A percentile compares a stretch with the other conserved stretches of the same genome.
phyloP scores from a whole-genome alignment of 176 grass and related monocot species.

The Leersia perrieri region DNA sequence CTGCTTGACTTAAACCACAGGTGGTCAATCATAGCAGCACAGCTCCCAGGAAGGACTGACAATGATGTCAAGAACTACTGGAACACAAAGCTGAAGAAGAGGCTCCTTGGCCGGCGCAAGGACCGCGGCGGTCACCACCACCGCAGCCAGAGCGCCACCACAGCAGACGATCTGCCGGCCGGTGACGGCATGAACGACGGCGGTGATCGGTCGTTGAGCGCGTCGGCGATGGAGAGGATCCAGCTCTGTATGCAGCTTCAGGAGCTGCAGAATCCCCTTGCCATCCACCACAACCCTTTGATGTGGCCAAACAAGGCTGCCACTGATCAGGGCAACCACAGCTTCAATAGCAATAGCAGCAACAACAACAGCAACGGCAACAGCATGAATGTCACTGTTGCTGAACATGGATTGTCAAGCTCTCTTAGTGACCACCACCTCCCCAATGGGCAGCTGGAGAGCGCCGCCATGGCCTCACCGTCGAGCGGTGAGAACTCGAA shows the following conservation, averaged over 20 bases:
- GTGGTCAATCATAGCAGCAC: slow-evolving; percentile 97
- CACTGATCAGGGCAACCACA: slow-evolving; percentile 15
- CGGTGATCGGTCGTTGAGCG: slow-evolving; percentile 44
- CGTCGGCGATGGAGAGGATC: slow-evolving; percentile 84
- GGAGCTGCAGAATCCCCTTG: slow-evolving; percentile 45
- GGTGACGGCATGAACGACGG: neutral
- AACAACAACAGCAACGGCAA: too few relatives aligned
- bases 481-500: slow-evolving; percentile 48
- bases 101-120: slow-evolving; percentile 66
- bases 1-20: slow-evolving; percentile 35
- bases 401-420: slow-evolving; percentile 30
- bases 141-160: neutral
- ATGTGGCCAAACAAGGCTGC: slow-evolving; percentile 39
- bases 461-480: slow-evolving; percentile 25
- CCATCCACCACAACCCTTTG: slow-evolving; percentile 38
- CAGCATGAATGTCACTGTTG: slow-evolving; percentile 32
- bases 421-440: slow-evolving; percentile 29
- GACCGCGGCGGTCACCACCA: slow-evolving; percentile 35
- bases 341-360: slow-evolving; percentile 7
- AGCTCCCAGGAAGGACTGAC: slow-evolving; percentile 91
- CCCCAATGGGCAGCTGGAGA: slow-evolving; percentile 12
- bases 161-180: neutral
- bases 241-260: slow-evolving; percentile 85
- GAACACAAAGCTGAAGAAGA: slow-evolving; percentile 98
- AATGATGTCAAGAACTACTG: slow-evolving; percentile 99